Conservation (phyloP, 352 stramenopile species). For the Globisporangium cystogenes region DNA sequence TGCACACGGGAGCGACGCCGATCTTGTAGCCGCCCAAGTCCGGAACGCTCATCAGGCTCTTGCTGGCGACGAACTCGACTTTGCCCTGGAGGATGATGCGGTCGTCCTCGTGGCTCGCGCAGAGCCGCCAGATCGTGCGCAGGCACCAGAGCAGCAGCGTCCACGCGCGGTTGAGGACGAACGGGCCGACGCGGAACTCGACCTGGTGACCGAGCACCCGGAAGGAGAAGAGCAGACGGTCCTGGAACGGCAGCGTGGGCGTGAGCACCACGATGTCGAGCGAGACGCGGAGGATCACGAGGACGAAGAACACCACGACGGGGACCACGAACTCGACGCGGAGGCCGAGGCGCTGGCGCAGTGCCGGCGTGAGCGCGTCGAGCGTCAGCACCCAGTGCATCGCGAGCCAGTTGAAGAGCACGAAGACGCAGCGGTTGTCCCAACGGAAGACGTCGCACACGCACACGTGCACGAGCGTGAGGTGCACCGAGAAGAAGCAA, state of each 20-base stretch:
- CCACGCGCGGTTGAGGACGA: constrained; percentile 6
- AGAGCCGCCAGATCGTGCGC: background rate
- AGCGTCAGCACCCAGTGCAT: constrained; percentile 19
- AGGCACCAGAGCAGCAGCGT: constrained; percentile 3
- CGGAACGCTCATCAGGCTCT: background rate
- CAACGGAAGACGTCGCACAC: constrained; percentile 18
- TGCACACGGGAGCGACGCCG: background rate
- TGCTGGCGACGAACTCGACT: constrained; percentile 5
- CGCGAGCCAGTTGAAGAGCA: constrained; percentile 13
- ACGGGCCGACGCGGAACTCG: background rate
- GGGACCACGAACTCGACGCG: background rate
- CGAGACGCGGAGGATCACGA: constrained; percentile 2
- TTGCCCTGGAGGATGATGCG: constrained; percentile 4
- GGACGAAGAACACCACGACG: background rate
- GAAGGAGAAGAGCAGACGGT: constrained; percentile 2
- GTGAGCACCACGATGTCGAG: constrained; percentile 1
- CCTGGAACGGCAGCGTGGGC: background rate
- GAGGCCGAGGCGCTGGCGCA: constrained; percentile 10
- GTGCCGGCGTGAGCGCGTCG: constrained; percentile 16
- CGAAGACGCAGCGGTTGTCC: constrained; percentile 4
- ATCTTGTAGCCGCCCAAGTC: background rate
- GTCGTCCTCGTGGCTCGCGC: background rate
- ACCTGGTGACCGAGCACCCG: background rate
- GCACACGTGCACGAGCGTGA: constrained; percentile 13
- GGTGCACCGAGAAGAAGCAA: constrained; percentile 19